Evolutionary conservation across 257 asterid species (phyloP), one percentile per base, ranked within the genome.

Genomic region (Henckelia pumila): DNA sequence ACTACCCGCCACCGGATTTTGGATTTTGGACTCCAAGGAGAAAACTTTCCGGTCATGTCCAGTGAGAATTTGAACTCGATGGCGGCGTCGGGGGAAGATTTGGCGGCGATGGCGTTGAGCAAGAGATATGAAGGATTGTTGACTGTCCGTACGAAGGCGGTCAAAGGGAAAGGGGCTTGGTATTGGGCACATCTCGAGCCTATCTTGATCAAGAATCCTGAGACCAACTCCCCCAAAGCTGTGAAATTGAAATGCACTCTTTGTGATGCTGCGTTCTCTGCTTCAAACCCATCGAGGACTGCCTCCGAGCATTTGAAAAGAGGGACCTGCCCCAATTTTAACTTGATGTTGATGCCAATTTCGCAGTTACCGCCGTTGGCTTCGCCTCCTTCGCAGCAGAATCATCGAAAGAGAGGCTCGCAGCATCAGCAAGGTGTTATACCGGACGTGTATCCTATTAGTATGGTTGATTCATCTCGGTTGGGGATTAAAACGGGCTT

Each of bases 91-190:
- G 95, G 82, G 24, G 29, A 26, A 26, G 95, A 89, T 61, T 56
- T 64, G 75, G 87, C 87, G 6, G 89, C 61, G 76, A 85, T 65
- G 79, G 82, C 91, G 57, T 80, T 88, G 65, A 79, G 68, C 44
- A 92, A 83, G 81, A 69, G 97, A 65, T 92, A 84, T 37, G 98
- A 92, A 72, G 84, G 91, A 4, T 79, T 92, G 8, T 72, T 81
- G 56, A 75, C 84, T 8, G 86, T 89, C 74, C 89, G 96, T 14
- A 86, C 86, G 2, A 92, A 92, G 84, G 97, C 98, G 1, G 78
- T 83, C 11, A 88, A 86, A 70, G 98, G 98, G 65, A 92, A 89
- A 82, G 98, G 98, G 20, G 98, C 98, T 1, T 92, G 98, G 98
- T 92, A 92, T 56, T 92, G 98, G 98, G 79, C 89, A 75, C 96